Base-by-base conservation (phyloP, 2,329 filamentous ascomycete genomes). In the Neofusicoccum sp. region DNA sequence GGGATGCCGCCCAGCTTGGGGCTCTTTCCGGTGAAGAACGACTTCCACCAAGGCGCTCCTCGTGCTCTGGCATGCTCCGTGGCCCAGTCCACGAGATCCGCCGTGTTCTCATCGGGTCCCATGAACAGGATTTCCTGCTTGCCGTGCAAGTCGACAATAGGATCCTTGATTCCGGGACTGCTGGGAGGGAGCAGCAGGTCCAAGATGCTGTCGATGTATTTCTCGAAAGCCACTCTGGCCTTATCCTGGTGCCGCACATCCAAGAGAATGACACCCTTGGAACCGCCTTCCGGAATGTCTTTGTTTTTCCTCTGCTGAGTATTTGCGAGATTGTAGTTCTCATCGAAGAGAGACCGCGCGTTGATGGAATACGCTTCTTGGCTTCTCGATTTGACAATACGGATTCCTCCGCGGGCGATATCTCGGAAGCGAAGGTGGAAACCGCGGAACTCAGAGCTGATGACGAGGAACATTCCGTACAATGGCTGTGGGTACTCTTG, bases 301-400 rank as follows among this genome's bases (percentile, higher is more conserved):
- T 99, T 99, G 85, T 99, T 99, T 86, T 99, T 99, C 74, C 95
- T 92, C 81, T 99, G 95, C 79, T 99, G 95, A 0, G 95, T 99
- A 79, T 96, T 98, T 68, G 95, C 94, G 65, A 99, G 86, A 67
- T 95, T 96, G 80, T 99, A 99, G 80, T 99, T 99, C 81, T 99
- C 95, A 71, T 99, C 95, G 71, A 99, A 99, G 67, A 99, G 85
- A 64, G 93, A 97, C 64, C 95, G 90, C 41, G 93, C 93, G 75
- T 99, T 99, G 83, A 98, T 98, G 66, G 89, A 86, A 75, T 97
- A 99, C 2, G 93, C 92, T 78, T 99, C 95, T 77, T 93, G 92
- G 79, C 93, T 97, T 71, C 95, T 88, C 64, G 94, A 98, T 84
- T 98, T 98, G 79, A 99, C 95, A 67, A 99, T 99, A 68, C 95